Conservation (phyloP, 1,284 basidiomycete species). For the Ceratobasidium theobromae region DNA sequence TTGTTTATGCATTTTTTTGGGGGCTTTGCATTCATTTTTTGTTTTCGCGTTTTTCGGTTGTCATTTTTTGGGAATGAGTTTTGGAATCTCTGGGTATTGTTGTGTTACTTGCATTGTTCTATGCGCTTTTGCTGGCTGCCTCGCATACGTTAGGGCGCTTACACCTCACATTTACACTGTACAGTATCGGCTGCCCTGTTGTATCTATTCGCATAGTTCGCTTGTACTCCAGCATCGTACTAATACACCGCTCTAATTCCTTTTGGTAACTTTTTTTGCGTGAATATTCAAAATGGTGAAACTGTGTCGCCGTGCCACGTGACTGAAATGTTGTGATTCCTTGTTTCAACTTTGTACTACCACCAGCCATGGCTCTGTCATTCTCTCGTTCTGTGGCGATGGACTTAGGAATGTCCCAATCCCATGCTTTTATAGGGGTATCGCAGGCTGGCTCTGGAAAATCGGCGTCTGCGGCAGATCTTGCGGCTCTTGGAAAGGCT, state of each 20-base stretch:
- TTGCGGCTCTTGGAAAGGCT: slow-evolving; percentile 24
- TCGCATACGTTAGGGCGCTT: background rate
- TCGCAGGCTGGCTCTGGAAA: slow-evolving; percentile 10
- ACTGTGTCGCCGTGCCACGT: background rate
- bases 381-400: slow-evolving; percentile 15
- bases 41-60: background rate
- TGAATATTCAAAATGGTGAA: no score
- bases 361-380: background rate
- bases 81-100: slow-evolving; percentile 12
- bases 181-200: slow-evolving; percentile 23
- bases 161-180: background rate
- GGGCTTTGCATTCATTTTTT: background rate
- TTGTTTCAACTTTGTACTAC: slow-evolving; percentile 13
- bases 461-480: slow-evolving; percentile 5
- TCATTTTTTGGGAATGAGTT: slow-evolving; percentile 7
- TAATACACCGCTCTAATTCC: slow-evolving; percentile 7
- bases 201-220: slow-evolving; percentile 28
- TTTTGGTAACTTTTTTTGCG: background rate
- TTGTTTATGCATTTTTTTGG: slow-evolving; percentile 3
- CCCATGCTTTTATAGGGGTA: background rate
- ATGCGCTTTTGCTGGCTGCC: slow-evolving; percentile 10
- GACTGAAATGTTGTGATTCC: background rate
- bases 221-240: background rate
- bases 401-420: slow-evolving; percentile 15
- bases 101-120: background rate